Conservation (phyloP, 179 eudicot species). For the Silene coronaria region DNA sequence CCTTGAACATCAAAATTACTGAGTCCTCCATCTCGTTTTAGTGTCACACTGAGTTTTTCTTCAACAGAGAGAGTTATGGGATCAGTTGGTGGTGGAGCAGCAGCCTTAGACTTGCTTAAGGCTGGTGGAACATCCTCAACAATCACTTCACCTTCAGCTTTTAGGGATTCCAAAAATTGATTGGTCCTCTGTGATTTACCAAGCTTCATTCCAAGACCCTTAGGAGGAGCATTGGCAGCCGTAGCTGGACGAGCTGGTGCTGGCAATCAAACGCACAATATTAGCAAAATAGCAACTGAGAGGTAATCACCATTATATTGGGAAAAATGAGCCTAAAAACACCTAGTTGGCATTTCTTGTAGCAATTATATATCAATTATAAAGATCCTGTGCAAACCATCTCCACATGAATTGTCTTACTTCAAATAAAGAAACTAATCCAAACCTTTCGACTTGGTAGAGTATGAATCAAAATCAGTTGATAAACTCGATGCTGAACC, state of each 20-base stretch:
- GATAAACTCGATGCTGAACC: slow-evolving; percentile 64
- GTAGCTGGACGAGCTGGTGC: slow-evolving; percentile 68
- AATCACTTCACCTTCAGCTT: slow-evolving; percentile 97
- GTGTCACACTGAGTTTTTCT: slow-evolving; percentile 81
- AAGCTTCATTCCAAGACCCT: slow-evolving; percentile 91
- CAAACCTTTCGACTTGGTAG: slow-evolving; percentile 83
- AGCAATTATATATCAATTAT: not conserved
- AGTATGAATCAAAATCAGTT: slow-evolving; percentile 56
- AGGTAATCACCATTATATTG: not conserved
- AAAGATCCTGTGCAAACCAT: not conserved
- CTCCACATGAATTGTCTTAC: not conserved
- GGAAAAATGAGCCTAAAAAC: not conserved
- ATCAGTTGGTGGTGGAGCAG: slow-evolving; percentile 85
- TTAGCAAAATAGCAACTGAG: not conserved
- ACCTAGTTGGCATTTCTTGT: not conserved
- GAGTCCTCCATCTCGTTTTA: slow-evolving; percentile 87
- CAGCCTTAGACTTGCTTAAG: slow-evolving; percentile 56
- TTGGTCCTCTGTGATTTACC: slow-evolving; percentile 75
- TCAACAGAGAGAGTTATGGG: slow-evolving; percentile 86
- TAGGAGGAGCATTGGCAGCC: slow-evolving; percentile 82
- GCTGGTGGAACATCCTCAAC: slow-evolving; percentile 82
- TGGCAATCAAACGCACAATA: slow-evolving; percentile 5
- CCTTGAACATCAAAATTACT: slow-evolving; percentile 94
- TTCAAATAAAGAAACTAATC: not conserved
- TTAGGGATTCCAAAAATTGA: slow-evolving; percentile 90